A percentile compares a stretch with the other conserved stretches of the same genome.
These are phyloP conservation scores for Hibiscus syriacus DNA, from an alignment of 345 rosid genomes.

Conservation along the genomic window DNA sequence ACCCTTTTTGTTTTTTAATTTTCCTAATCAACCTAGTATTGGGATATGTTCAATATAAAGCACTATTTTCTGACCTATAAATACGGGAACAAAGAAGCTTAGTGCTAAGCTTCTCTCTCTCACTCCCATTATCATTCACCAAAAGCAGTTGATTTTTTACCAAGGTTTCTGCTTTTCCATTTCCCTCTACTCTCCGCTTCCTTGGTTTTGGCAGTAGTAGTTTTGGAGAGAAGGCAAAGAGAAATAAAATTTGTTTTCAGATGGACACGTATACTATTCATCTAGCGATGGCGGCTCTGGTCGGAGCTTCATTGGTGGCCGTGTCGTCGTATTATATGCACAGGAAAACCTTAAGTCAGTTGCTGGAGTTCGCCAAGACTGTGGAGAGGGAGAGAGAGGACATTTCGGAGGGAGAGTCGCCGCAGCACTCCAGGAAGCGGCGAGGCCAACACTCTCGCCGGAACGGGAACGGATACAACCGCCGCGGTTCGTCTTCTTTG, in stretches of 20 bases:
- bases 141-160: not conserved
- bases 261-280: slow-evolving; percentile 81
- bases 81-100: not conserved
- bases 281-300: slow-evolving; percentile 93
- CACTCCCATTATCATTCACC: not conserved
- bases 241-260: no score
- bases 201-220: not conserved
- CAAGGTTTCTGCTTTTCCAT: slow-evolving; percentile 11
- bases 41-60: not conserved
- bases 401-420: slow-evolving; percentile 45
- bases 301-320: slow-evolving; percentile 92
- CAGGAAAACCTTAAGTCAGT: slow-evolving; percentile 79
- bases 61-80: not conserved
- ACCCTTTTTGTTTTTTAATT: no score
- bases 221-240: no score
- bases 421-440: slow-evolving; percentile 22
- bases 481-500: slow-evolving; percentile 57
- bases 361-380: slow-evolving; percentile 83
- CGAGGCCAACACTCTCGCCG: slow-evolving; percentile 19
- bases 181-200: not conserved
- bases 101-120: not conserved
- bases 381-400: slow-evolving; percentile 56
- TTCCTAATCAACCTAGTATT: no score
- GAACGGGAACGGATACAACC: slow-evolving; percentile 48
- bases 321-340: slow-evolving; percentile 92